Evolutionary conservation across 1,284 basidiomycete genomes (phyloP).

Genomic region (Ceratobasidium sp.): DNA sequence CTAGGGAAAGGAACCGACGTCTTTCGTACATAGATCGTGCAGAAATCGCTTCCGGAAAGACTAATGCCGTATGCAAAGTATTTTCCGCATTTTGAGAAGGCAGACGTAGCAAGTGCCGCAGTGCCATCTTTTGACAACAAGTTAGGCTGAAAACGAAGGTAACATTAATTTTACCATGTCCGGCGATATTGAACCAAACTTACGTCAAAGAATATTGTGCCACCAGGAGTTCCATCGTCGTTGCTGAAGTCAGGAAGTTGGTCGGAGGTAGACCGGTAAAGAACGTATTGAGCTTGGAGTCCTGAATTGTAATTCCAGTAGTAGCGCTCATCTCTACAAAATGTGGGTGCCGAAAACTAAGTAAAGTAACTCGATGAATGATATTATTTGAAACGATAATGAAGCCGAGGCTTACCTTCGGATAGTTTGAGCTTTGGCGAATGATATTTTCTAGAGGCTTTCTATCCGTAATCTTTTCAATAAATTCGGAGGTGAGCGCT

Average conservation of each 20-base stretch:
- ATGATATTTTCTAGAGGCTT: constrained; percentile 71
- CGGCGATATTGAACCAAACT: constrained; percentile 51
- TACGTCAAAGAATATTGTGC: constrained; percentile 84
- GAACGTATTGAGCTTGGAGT: constrained; percentile 74
- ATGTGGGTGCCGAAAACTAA: constrained; percentile 72
- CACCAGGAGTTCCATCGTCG: constrained; percentile 58
- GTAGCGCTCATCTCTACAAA: constrained; percentile 77
- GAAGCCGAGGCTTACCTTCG: constrained; percentile 65
- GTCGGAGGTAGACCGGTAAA: constrained; percentile 74
- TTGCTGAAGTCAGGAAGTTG: constrained; percentile 68
- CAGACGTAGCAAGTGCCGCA: constrained; percentile 68
- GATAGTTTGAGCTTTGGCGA: constrained; percentile 75
- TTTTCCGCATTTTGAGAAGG: constrained; percentile 76
- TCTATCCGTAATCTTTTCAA: constrained; percentile 73
- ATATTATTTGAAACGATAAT: background rate
- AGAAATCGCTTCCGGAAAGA: constrained; percentile 77
- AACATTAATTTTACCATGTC: too few species aligned
- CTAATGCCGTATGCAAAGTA: constrained; percentile 83
- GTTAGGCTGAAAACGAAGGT: constrained; percentile 67
- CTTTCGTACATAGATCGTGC: constrained; percentile 74
- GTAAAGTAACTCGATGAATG: constrained; percentile 2
- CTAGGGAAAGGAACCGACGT: constrained; percentile 70
- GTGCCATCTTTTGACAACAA: constrained; percentile 80
- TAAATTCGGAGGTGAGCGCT: constrained; percentile 69
- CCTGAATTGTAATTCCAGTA: constrained; percentile 85